Conservation (phyloP, 1,284 basidiomycete species). For the Coniferiporia sulphurascens region DNA sequence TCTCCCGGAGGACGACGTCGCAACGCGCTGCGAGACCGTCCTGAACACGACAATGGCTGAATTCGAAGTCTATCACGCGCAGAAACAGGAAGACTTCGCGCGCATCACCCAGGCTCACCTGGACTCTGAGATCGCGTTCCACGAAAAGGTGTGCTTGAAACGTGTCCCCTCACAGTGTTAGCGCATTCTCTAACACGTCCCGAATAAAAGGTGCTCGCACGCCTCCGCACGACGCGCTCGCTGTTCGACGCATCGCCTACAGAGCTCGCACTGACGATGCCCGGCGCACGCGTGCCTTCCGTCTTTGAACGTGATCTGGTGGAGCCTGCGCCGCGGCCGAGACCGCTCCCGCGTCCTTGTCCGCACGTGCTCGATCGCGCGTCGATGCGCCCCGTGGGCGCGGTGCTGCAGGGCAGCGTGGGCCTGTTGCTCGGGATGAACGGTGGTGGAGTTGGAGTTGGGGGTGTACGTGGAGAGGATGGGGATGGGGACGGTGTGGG, state of each 20-base stretch:
- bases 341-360: slow-evolving; percentile 61
- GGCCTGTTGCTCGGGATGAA: slow-evolving; percentile 50
- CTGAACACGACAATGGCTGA: slow-evolving; percentile 85
- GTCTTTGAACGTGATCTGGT: slow-evolving; percentile 71
- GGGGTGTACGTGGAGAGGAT: not conserved
- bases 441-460: slow-evolving; percentile 2
- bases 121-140: slow-evolving; percentile 70
- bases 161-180: too few relatives aligned
- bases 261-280: slow-evolving; percentile 17
- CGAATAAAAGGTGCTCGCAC: slow-evolving; percentile 42
- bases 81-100: slow-evolving; percentile 68
- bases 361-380: slow-evolving; percentile 71
- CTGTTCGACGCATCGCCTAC: slow-evolving; percentile 43
- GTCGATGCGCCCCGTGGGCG: slow-evolving; percentile 70
- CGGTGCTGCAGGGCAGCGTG: slow-evolving; percentile 65
- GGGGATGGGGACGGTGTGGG: slow-evolving; percentile 18
- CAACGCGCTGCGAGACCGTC: slow-evolving; percentile 79
- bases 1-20: slow-evolving; percentile 29
- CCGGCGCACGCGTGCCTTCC: slow-evolving; percentile 55
- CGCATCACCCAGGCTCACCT: slow-evolving; percentile 60
- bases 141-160: slow-evolving; percentile 52
- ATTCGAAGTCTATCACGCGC: slow-evolving; percentile 73
- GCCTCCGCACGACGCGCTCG: slow-evolving; percentile 50
- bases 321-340: slow-evolving; percentile 40
- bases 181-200: too few relatives aligned